Evolutionary conservation across 2,329 filamentous ascomycete genomes (phyloP), one percentile per base, ranked within the genome.

Genomic region (Ceratocystis papillata): DNA sequence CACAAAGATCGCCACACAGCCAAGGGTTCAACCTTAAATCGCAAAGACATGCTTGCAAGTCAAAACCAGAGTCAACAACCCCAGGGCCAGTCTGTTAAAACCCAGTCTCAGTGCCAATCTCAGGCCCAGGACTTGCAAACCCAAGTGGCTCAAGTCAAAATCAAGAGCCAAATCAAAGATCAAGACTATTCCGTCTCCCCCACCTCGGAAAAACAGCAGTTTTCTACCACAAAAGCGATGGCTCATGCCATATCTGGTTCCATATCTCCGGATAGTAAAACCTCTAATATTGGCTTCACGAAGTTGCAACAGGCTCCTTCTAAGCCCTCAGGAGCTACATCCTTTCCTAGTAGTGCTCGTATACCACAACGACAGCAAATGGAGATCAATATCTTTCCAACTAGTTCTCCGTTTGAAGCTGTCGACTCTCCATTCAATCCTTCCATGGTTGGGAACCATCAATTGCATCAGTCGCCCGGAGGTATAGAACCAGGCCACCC

Each of bases 1-100:
- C 89, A 94, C 75, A 83, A 86, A 73, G 89, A 93, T 73, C 84
- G 89, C 55, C 89, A 93, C 75, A 89, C 86, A 12, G 88, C 87
- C 63, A 88, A 89, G 72, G 88, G 88, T 62, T 90, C 88, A 20
- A 86, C 89, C 69, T 77, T 91, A 65, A 87, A 87, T 73, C 85
- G 87, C 67, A 89, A 88, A 75, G 88, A 91, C 73, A 68, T 65
- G 46, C 66, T 67, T 28, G 66, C 63, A 15, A 66, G 57, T 15
- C 65, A 66, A 17, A 84, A 45, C 28, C 67, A 65, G 8, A 60
- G 17, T 17, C 63, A 67, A 28, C 41, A 62, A 44, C 50, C 55
- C 15, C 62, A 65, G 62, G 25, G 17, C 20, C 60, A 25, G 60
- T 41, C 60, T 22, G 25, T 30, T 10, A 33, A 65, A 60, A 17